These are phyloP conservation scores for Carex cristatella DNA, from an alignment of 176 grass and related monocot genomes.

Conservation along the genomic window DNA sequence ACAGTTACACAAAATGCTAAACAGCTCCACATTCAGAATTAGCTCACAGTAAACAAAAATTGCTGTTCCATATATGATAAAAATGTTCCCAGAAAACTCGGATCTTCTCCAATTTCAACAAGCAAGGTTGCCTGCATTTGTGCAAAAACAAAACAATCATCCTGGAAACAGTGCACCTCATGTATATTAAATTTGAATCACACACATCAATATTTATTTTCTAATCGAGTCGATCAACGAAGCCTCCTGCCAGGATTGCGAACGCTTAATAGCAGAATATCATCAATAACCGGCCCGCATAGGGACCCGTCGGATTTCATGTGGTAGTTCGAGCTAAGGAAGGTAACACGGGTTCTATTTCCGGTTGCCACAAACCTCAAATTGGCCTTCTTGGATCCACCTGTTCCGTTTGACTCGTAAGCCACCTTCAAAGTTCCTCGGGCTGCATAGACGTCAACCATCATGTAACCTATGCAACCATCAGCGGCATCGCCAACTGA, in stretches of 20 bases:
- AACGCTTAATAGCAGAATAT: conserved; percentile 41
- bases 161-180: not conserved
- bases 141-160: not conserved
- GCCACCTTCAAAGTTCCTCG: conserved; percentile 43
- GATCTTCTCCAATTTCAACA: not conserved
- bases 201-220: not conserved
- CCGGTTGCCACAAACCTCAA: conserved; percentile 51
- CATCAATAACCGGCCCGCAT: conserved; percentile 67
- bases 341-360: conserved; percentile 46
- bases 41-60: not conserved
- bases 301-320: conserved; percentile 70
- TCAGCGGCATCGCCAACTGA: conserved; percentile 56
- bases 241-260: conserved; percentile 19
- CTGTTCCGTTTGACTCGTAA: conserved; percentile 56
- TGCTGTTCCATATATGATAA: not conserved
- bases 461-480: conserved; percentile 51
- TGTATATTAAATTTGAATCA: not conserved
- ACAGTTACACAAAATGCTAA: not conserved
- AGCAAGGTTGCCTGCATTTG: not conserved
- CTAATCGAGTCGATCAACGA: not conserved
- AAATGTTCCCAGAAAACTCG: not conserved
- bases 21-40: not conserved
- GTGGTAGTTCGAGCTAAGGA: conserved; percentile 74
- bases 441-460: conserved; percentile 58
- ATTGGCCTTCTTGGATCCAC: conserved; percentile 55